Conservation (phyloP, 2,329 filamentous ascomycete species). For the Berkeleyomyces basicola region DNA sequence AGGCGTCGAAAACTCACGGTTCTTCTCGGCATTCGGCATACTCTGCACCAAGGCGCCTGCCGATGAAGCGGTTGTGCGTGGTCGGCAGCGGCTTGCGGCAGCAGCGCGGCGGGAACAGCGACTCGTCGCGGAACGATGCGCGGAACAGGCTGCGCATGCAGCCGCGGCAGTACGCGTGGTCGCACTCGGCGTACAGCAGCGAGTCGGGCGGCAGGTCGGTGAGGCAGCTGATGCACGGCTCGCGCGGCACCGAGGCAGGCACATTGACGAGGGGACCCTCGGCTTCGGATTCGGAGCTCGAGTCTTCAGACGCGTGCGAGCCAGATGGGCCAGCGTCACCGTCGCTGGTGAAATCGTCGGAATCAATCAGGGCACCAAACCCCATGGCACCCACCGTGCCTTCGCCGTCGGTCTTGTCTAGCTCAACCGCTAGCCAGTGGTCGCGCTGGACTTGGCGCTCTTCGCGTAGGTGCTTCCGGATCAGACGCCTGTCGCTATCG, state of each 20-base stretch:
- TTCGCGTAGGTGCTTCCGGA: neutral
- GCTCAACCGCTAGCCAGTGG: neutral
- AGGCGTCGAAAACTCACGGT: slow-evolving; percentile 30
- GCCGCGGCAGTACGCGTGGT: slow-evolving; percentile 33
- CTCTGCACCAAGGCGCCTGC: slow-evolving; percentile 19
- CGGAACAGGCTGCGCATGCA: slow-evolving; percentile 33
- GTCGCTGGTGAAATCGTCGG: neutral
- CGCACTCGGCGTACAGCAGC: slow-evolving; percentile 18
- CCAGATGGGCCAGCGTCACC: neutral
- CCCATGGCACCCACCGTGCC: neutral
- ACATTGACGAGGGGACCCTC: neutral
- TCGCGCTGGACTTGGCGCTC: neutral
- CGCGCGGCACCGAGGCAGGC: neutral
- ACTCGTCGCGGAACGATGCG: slow-evolving; percentile 29
- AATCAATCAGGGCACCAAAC: neutral
- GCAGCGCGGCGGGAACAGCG: slow-evolving; percentile 38
- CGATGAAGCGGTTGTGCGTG: slow-evolving; percentile 22
- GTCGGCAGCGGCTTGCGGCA: slow-evolving; percentile 29
- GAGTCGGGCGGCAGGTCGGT: neutral
- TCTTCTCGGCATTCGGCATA: slow-evolving; percentile 28
- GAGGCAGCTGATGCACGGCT: neutral
- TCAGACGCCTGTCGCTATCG: neutral
- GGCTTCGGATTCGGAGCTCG: neutral
- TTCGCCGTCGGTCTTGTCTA: neutral
- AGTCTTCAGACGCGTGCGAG: neutral